Evolutionary conservation across 345 rosid genomes (phyloP).

Genomic region (Adansonia digitata): DNA sequence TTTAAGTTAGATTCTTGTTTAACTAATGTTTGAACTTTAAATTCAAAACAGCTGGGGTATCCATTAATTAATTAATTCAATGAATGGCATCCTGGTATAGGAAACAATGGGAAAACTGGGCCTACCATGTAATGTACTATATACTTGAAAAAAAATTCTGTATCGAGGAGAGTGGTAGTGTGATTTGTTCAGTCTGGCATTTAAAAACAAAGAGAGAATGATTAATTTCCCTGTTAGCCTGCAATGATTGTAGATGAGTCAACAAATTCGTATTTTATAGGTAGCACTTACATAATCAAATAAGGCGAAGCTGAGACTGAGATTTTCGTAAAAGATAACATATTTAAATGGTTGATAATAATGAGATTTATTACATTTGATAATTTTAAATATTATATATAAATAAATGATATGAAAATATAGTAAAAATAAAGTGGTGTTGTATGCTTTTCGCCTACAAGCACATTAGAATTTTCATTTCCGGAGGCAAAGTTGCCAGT

Average conservation of each 20-base stretch:
- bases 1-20: neutral
- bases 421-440: too few species aligned
- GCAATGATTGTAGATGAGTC: constrained; percentile 10
- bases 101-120: neutral
- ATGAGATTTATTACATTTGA: neutral
- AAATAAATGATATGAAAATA: too few species aligned
- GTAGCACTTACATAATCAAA: neutral
- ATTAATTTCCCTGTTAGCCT: neutral
- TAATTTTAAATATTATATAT: too few species aligned
- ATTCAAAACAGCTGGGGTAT: neutral
- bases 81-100: neutral
- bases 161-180: neutral
- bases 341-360: neutral
- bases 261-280: constrained; percentile 1
- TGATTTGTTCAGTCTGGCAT: neutral
- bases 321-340: neutral
- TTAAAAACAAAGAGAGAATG: constrained; percentile 2
- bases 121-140: constrained; percentile 7
- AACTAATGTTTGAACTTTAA: neutral
- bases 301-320: neutral
- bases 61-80: neutral
- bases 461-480: too few species aligned
- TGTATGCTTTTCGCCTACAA: neutral
- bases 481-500: neutral
- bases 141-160: neutral